These are phyloP conservation scores for Boletus huronensis DNA, from an alignment of 768 basidiomycete genomes.

Conservation along the genomic window DNA sequence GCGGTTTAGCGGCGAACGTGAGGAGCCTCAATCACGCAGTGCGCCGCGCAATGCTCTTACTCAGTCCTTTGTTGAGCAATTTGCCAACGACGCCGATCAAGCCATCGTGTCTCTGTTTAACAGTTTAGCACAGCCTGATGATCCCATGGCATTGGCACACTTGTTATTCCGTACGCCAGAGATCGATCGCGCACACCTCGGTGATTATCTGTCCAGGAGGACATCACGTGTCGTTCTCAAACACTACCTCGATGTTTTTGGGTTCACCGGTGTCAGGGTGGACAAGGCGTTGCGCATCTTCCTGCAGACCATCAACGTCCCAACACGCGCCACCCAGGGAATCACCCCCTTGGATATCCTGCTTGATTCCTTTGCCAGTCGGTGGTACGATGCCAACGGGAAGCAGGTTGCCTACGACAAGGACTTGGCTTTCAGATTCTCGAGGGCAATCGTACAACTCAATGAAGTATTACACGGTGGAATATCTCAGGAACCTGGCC, in stretches of 20 bases:
- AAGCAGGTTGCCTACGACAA: conserved; percentile 75
- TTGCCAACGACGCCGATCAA: conserved; percentile 73
- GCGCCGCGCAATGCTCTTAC: conserved; percentile 59
- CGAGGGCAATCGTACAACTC: conserved; percentile 79
- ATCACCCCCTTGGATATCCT: conserved; percentile 48
- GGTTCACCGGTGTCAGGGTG: conserved; percentile 76
- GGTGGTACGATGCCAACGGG: conserved; percentile 90
- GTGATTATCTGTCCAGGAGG: conserved; percentile 76
- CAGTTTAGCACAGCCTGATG: conserved; percentile 56
- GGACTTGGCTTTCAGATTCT: conserved; percentile 73
- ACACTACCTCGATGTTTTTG: conserved; percentile 84
- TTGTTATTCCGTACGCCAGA: conserved; percentile 79
- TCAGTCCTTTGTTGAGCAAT: conserved; percentile 72
- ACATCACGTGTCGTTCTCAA: conserved; percentile 73
- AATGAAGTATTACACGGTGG: conserved; percentile 83
- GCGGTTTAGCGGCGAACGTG: conserved; percentile 66
- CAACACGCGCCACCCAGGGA: conserved; percentile 38
- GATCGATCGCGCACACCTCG: conserved; percentile 77
- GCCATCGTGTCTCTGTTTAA: conserved; percentile 72
- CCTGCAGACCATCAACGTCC: conserved; percentile 75
- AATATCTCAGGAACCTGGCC: conserved; percentile 60
- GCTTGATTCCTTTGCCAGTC: conserved; percentile 77
- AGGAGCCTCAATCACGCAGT: conserved; percentile 50
- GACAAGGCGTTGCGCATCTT: conserved; percentile 90
- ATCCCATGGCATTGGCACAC: conserved; percentile 73